These are phyloP conservation scores for Fusarium sp. DNA, from an alignment of 2,329 filamentous ascomycete genomes.

Conservation along the genomic window DNA sequence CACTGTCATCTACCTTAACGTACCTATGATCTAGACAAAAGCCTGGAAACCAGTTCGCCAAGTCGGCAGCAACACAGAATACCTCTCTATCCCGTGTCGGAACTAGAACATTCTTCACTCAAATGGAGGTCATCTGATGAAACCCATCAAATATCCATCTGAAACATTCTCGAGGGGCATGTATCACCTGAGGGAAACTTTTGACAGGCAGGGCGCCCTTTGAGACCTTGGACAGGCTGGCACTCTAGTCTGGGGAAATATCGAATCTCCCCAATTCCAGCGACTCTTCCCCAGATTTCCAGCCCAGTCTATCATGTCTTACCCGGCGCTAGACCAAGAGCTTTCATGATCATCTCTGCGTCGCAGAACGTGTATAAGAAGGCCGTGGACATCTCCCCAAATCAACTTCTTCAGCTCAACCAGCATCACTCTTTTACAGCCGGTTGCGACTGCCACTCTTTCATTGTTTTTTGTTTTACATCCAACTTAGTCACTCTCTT, in stretches of 20 bases:
- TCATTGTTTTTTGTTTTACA: conserved; percentile 16
- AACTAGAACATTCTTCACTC: conserved; percentile 12
- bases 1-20: fast-evolving
- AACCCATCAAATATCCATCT: not conserved
- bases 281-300: conserved; percentile 17
- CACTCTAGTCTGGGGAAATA: conserved; percentile 25
- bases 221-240: not conserved
- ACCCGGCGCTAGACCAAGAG: fast-evolving
- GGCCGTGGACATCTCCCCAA: conserved; percentile 9
- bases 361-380: conserved; percentile 31
- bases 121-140: conserved; percentile 1
- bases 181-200: not conserved
- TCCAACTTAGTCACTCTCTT: conserved; percentile 33
- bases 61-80: not conserved
- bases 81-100: not conserved
- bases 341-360: not conserved
- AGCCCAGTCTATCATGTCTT: not conserved
- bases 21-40: too few species aligned
- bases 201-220: not conserved
- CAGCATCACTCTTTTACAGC: conserved; percentile 39
- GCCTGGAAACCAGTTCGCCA: not conserved
- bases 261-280: conserved; percentile 38
- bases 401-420: conserved; percentile 34
- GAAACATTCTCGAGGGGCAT: conserved; percentile 31
- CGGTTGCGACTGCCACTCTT: conserved; percentile 40